Evolutionary conservation across 176 grass and related monocot species (phyloP).

Genomic region (Zoysia pacifica): DNA sequence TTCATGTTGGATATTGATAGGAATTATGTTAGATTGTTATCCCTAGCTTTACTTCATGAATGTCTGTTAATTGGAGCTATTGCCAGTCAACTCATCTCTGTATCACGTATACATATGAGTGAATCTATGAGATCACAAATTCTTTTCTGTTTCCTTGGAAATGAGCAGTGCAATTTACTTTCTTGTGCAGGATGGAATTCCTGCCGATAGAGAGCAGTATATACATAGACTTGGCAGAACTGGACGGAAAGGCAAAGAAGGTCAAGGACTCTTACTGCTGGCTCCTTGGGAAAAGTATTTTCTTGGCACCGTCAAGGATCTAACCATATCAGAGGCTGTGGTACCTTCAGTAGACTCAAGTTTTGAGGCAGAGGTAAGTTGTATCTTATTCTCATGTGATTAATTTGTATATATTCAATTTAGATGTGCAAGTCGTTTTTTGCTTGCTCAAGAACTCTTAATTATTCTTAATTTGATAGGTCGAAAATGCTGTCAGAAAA

Average conservation of each 20-base stretch:
- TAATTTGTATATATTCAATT: neutral
- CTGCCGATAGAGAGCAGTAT: slow-evolving; percentile 81
- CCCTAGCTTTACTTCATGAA: neutral
- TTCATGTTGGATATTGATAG: neutral
- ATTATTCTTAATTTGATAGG: slow-evolving; percentile 49
- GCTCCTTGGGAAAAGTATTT: slow-evolving; percentile 85
- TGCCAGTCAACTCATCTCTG: neutral
- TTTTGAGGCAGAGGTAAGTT: slow-evolving; percentile 58
- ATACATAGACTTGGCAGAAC: slow-evolving; percentile 94
- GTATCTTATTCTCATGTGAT: slow-evolving; percentile 23
- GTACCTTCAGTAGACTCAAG: slow-evolving; percentile 42
- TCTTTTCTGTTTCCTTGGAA: neutral
- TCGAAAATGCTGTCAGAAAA: slow-evolving; percentile 48
- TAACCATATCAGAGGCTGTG: slow-evolving; percentile 59
- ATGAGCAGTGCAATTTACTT: slow-evolving; percentile 28
- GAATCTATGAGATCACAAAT: neutral
- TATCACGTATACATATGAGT: neutral
- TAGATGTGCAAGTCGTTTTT: neutral
- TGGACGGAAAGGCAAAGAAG: slow-evolving; percentile 86
- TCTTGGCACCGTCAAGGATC: slow-evolving; percentile 68
- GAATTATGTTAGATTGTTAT: neutral
- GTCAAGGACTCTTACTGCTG: slow-evolving; percentile 71
- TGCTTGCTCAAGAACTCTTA: slow-evolving; percentile 28
- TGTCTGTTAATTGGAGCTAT: slow-evolving; percentile 7
- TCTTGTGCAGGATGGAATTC: slow-evolving; percentile 62